phyloP scores from a whole-genome alignment of 2,329 filamentous ascomycete genomes.

The Didymella pomorum region DNA sequence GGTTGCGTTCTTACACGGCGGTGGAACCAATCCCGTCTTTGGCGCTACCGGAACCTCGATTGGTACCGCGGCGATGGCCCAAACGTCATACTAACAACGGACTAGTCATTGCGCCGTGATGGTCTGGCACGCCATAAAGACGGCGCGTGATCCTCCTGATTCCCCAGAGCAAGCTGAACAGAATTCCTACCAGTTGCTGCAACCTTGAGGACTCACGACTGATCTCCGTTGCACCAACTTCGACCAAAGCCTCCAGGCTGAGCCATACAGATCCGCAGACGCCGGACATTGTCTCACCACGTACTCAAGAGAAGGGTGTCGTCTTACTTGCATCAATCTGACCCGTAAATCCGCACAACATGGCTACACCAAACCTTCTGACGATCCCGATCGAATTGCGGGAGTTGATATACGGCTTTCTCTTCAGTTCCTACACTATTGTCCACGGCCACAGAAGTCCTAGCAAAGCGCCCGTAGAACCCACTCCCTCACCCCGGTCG shows the following conservation, averaged over 20 bases:
- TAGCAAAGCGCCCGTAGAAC: slow-evolving; percentile 3
- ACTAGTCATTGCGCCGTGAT: slow-evolving; percentile 11
- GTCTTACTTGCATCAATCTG: slow-evolving; percentile 9
- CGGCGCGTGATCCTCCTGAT: slow-evolving; percentile 11
- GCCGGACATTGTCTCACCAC: slow-evolving; percentile 1
- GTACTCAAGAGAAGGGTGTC: slow-evolving; percentile 2
- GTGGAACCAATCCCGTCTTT: slow-evolving; percentile 14
- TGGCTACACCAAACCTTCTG: slow-evolving; percentile 37
- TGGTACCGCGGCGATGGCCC: slow-evolving; percentile 14
- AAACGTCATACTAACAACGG: slow-evolving; percentile 18
- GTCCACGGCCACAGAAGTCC: slow-evolving; percentile 39
- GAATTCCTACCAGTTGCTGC: not conserved
- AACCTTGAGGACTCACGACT: not conserved
- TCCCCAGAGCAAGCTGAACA: not conserved
- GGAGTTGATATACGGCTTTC: slow-evolving; percentile 45
- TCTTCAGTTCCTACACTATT: slow-evolving; percentile 44
- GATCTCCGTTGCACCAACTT: not conserved
- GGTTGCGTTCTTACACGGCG: slow-evolving; percentile 11
- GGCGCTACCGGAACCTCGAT: slow-evolving; percentile 11
- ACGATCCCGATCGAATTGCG: slow-evolving; percentile 45
- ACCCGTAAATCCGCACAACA: slow-evolving; percentile 4
- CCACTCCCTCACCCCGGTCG: slow-evolving; percentile 33
- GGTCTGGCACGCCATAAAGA: slow-evolving; percentile 20
- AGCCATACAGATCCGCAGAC: not conserved
- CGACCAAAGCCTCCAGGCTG: not conserved